These are phyloP conservation scores for Phytophthora idaei DNA, from an alignment of 352 stramenopile species.

Conservation along the genomic window DNA sequence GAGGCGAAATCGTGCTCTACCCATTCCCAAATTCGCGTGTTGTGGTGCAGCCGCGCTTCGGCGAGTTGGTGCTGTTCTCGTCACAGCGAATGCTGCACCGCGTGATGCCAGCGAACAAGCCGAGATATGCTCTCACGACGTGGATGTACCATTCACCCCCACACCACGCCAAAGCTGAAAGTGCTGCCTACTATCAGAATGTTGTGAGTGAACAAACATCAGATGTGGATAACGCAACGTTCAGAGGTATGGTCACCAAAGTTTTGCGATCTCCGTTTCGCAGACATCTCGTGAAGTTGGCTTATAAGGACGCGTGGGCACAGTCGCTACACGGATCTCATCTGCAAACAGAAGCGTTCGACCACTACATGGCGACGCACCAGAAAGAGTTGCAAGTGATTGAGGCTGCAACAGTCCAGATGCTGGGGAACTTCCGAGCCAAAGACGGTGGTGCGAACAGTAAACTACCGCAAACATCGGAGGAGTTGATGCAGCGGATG, in stretches of 20 bases:
- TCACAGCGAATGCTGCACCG: slow-evolving; percentile 84
- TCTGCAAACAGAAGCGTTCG: slow-evolving; percentile 52
- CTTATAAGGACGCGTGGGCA: slow-evolving; percentile 59
- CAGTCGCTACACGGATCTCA: slow-evolving; percentile 69
- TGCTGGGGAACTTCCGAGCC: slow-evolving; percentile 66
- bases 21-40: slow-evolving; percentile 70
- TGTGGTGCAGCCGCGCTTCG: slow-evolving; percentile 58
- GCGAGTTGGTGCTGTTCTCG: slow-evolving; percentile 79
- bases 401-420: slow-evolving; percentile 48
- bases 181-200: slow-evolving; percentile 33
- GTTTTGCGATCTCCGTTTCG: slow-evolving; percentile 66
- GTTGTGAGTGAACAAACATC: not conserved
- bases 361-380: slow-evolving; percentile 67
- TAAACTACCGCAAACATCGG: slow-evolving; percentile 37
- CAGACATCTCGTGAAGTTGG: slow-evolving; percentile 64
- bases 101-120: slow-evolving; percentile 55
- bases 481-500: slow-evolving; percentile 38
- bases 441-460: slow-evolving; percentile 39
- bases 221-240: slow-evolving; percentile 6
- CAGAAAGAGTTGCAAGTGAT: slow-evolving; percentile 59
- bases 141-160: slow-evolving; percentile 64
- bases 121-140: slow-evolving; percentile 69
- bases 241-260: slow-evolving; percentile 51
- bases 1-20: slow-evolving; percentile 83
- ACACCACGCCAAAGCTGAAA: slow-evolving; percentile 17